Conservation (phyloP, 164 flowering plant species). For the Annona cherimola region DNA sequence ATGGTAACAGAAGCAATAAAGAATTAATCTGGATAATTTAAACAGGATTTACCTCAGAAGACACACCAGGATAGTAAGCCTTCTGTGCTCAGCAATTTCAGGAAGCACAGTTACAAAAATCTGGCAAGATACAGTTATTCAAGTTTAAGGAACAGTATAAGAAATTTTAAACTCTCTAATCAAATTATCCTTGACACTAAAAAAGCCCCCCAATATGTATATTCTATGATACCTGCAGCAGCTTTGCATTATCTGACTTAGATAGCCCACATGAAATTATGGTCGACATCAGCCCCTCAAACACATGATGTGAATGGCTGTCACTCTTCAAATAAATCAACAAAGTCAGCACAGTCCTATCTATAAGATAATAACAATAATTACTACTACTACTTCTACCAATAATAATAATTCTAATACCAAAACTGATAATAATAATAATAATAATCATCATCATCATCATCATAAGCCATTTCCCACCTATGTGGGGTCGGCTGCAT, state of each 20-base stretch:
- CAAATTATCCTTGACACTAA: no score
- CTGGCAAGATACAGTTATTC: constrained; percentile 25
- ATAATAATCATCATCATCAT: no score
- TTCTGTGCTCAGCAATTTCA: constrained; percentile 66
- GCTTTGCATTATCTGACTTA: constrained; percentile 29
- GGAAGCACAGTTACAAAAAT: constrained; percentile 64
- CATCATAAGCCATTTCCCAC: no score
- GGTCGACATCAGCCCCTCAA: constrained; percentile 74
- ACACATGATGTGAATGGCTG: constrained; percentile 58
- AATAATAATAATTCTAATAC: no score
- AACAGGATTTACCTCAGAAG: constrained; percentile 54
- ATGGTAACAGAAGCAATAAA: not conserved
- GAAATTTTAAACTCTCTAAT: not conserved
- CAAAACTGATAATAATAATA: no score
- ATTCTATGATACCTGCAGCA: constrained; percentile 58
- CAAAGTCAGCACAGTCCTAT: not conserved
- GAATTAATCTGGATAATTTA: not conserved
- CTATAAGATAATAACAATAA: no score
- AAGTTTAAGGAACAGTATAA: not conserved
- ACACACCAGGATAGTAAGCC: constrained; percentile 48
- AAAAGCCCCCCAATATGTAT: not conserved
- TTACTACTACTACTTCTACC: no score
- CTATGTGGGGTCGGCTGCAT: no score
- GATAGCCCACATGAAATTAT: constrained; percentile 79
- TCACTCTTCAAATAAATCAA: constrained; percentile 42